Evolutionary conservation across 2,329 filamentous ascomycete genomes (phyloP).

Genomic region (Fusarium tanahbumbuense): DNA sequence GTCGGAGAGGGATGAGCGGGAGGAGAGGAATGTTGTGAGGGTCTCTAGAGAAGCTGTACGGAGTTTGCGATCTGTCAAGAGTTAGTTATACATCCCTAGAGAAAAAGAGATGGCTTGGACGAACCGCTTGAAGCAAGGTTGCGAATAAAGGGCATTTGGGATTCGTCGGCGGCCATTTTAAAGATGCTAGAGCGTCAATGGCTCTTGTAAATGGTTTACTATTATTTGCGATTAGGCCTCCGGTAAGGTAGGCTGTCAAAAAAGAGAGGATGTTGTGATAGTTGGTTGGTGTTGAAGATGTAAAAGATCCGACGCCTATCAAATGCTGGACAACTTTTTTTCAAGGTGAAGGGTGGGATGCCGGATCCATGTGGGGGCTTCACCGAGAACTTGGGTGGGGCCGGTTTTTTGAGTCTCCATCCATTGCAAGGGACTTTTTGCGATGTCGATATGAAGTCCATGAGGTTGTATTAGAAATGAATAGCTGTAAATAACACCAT

Average conservation of each 20-base stretch:
- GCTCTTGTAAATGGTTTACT: neutral
- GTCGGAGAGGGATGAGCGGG: constrained; percentile 68
- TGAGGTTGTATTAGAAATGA: neutral
- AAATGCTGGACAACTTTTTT: constrained; percentile 42
- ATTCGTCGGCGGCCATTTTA: constrained; percentile 51
- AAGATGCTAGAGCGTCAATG: constrained; percentile 21
- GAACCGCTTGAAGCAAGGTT: constrained; percentile 86
- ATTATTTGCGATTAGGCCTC: neutral
- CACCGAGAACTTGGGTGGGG: constrained; percentile 29
- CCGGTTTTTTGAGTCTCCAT: constrained; percentile 1
- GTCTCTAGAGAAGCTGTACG: constrained; percentile 82
- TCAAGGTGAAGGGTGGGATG: constrained; percentile 41
- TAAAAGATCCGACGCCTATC: constrained; percentile 13
- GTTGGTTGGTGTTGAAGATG: constrained; percentile 35
- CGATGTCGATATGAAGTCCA: neutral
- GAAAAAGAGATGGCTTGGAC: constrained; percentile 45
- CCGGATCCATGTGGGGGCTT: constrained; percentile 39
- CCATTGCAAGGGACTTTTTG: constrained; percentile 12
- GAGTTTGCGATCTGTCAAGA: constrained; percentile 74
- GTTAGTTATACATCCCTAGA: neutral
- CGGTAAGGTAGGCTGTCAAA: neutral
- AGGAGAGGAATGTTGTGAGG: constrained; percentile 80
- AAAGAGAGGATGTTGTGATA: constrained; percentile 4
- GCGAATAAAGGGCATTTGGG: constrained; percentile 79
- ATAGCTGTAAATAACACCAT: no score